phyloP scores from a whole-genome alignment of 352 stramenopile species.

The Pythium myriotylum region DNA sequence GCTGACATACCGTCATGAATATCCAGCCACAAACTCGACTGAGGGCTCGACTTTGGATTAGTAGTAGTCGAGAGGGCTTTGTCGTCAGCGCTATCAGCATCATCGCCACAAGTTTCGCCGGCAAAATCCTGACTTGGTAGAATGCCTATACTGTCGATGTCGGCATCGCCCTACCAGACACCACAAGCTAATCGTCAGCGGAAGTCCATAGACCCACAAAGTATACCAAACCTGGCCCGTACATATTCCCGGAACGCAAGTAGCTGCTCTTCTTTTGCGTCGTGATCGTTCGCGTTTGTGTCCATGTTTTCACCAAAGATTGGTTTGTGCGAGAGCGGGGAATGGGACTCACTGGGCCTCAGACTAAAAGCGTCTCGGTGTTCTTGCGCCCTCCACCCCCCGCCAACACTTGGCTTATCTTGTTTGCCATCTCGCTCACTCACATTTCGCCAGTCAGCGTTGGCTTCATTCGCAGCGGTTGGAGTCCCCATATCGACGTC shows the following conservation, averaged over 20 bases:
- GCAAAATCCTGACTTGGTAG: constrained; percentile 64
- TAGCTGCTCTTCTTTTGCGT: constrained; percentile 27
- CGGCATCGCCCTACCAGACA: constrained; percentile 36
- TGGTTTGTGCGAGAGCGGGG: no score
- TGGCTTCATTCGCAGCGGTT: constrained; percentile 6
- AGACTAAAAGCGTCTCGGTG: no score
- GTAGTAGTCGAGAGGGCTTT: no score
- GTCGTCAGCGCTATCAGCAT: not conserved
- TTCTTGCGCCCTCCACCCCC: no score
- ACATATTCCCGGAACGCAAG: constrained; percentile 69
- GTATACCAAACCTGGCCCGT: no score
- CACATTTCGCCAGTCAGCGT: constrained; percentile 8
- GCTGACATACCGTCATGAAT: constrained; percentile 19
- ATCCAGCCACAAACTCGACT: constrained; percentile 18
- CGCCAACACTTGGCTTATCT: not conserved
- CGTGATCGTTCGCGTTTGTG: no score
- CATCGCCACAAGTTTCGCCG: not conserved
- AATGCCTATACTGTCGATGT: constrained; percentile 68
- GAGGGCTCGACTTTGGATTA: not conserved
- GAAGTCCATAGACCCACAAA: no score
- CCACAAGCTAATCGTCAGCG: not conserved
- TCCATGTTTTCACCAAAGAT: no score
- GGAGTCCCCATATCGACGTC: constrained; percentile 24
- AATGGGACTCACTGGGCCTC: no score
- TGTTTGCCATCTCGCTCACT: not conserved